These are phyloP conservation scores for Penicillium crustosum DNA, from an alignment of 2,329 filamentous ascomycete species.

Conservation along the genomic window DNA sequence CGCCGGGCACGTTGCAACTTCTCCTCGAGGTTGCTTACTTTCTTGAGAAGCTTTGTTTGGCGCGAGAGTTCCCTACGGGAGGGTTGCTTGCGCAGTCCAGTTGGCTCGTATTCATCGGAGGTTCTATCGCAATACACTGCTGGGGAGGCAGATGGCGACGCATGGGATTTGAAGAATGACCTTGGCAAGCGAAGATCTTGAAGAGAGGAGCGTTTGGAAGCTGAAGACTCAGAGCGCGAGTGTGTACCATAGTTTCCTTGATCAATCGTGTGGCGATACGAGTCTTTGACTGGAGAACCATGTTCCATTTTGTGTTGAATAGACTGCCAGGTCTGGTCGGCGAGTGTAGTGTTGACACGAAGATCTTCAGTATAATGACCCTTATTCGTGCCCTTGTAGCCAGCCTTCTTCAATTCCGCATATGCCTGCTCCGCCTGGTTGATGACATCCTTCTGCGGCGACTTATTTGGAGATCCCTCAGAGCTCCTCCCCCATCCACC, in stretches of 20 bases:
- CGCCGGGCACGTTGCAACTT: conserved; percentile 57
- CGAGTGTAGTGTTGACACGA: conserved; percentile 20
- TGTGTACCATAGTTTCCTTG: conserved; percentile 1
- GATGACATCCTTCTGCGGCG: conserved; percentile 45
- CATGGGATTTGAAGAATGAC: conserved; percentile 30
- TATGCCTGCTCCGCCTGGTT: conserved; percentile 53
- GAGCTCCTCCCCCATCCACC: conserved; percentile 49
- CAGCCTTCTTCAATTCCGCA: conserved; percentile 54
- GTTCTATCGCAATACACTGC: conserved; percentile 17
- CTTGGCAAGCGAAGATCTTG: conserved; percentile 38
- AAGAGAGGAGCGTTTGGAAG: conserved; percentile 35
- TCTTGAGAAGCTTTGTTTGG: conserved; percentile 58
- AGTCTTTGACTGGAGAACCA: conserved; percentile 13
- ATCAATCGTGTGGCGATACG: conserved; percentile 18
- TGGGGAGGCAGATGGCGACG: conserved; percentile 30
- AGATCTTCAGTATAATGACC: conserved; percentile 31
- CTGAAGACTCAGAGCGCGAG: conserved; percentile 22
- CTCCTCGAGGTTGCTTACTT: conserved; percentile 60
- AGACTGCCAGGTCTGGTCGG: conserved; percentile 38
- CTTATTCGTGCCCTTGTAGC: conserved; percentile 47
- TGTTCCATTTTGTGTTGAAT: conserved; percentile 36
- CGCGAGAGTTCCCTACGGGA: conserved; percentile 59
- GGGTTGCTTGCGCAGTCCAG: conserved; percentile 46
- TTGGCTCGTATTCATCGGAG: conserved; percentile 27
- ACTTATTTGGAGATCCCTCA: conserved; percentile 30